Percentiles rank a stretch among this genome's conserved stretches.
phyloP scores from a whole-genome alignment of 768 basidiomycete species.

The Serpula lacrymans region DNA sequence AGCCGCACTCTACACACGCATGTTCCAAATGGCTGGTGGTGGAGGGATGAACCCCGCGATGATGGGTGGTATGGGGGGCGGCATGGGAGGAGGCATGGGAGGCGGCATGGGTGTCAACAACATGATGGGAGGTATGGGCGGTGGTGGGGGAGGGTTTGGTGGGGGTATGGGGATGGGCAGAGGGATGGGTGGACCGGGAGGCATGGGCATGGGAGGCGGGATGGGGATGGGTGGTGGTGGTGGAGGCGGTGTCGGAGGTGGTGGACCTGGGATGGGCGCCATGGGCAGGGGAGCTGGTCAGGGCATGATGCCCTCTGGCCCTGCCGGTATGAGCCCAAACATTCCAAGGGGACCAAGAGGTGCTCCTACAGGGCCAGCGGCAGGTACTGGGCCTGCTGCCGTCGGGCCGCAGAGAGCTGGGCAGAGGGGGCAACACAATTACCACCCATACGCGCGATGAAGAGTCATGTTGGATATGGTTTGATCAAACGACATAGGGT shows the following conservation, averaged over 20 bases:
- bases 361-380: conserved; percentile 49
- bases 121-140: conserved; percentile 7
- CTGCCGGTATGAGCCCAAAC: conserved; percentile 49
- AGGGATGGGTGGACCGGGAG: conserved; percentile 34
- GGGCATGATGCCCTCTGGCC: conserved; percentile 35
- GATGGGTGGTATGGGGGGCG: conserved; percentile 31
- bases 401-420: conserved; percentile 72
- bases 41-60: conserved; percentile 42
- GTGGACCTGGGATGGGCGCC: conserved; percentile 33
- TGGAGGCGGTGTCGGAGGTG: conserved; percentile 31
- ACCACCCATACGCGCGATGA: conserved; percentile 80
- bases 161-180: conserved; percentile 24
- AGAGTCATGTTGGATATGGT: too few relatives aligned
- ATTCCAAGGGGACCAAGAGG: conserved; percentile 67
- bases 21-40: conserved; percentile 82
- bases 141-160: conserved; percentile 16
- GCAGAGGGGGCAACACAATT: conserved; percentile 75
- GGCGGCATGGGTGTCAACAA: conserved; percentile 26
- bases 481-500: too few relatives aligned
- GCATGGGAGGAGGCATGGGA: conserved; percentile 24
- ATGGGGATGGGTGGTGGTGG: conserved; percentile 40
- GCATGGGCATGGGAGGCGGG: conserved; percentile 27
- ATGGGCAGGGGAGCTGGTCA: conserved; percentile 40
- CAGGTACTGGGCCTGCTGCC: conserved; percentile 47
- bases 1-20: conserved; percentile 90